Percentiles rank a stretch among this genome's conserved stretches.
Conservation (phyloP, 2,329 filamentous ascomycete genomes). For the Alternaria alternata region DNA sequence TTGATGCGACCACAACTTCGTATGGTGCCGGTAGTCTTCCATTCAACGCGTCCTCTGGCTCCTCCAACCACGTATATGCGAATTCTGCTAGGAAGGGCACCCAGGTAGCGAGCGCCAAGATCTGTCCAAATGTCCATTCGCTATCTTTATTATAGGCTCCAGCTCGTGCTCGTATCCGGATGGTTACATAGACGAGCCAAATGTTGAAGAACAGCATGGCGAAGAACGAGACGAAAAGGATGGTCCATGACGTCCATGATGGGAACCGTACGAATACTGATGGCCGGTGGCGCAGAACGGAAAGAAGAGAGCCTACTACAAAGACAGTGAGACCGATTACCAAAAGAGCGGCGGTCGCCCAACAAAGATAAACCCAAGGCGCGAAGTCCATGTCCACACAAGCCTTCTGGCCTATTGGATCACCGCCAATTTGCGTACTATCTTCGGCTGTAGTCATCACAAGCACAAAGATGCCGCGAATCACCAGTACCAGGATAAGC, state of each 20-base stretch:
- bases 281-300: not conserved
- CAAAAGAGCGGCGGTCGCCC: not conserved
- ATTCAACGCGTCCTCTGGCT: not conserved
- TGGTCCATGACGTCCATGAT: not conserved
- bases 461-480: not conserved
- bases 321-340: not conserved
- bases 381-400: not conserved
- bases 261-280: not conserved
- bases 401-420: not conserved
- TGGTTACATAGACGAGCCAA: not conserved
- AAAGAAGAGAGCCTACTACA: not conserved
- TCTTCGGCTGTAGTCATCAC: too few relatives aligned
- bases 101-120: not conserved
- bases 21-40: not conserved
- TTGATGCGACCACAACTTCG: not conserved
- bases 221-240: not conserved
- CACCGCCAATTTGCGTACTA: too few relatives aligned
- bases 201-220: not conserved
- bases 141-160: not conserved
- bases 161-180: not conserved
- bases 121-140: conserved; percentile 1
- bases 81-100: conserved; percentile 3
- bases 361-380: not conserved
- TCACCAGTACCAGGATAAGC: not conserved
- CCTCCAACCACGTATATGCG: not conserved